Base-by-base conservation (phyloP, 768 basidiomycete species). In the Suillus variegatus region DNA sequence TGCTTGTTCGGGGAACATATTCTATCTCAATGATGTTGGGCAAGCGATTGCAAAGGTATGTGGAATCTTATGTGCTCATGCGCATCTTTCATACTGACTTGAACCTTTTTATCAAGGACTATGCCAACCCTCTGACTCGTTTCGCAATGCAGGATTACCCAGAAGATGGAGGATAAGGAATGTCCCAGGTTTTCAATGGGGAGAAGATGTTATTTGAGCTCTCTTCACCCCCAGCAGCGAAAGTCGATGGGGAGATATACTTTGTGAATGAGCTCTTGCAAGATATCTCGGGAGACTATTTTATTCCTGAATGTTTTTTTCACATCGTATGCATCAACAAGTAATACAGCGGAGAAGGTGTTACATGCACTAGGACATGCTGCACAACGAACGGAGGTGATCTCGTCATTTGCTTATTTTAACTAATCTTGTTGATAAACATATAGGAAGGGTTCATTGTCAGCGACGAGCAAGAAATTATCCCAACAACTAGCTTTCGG, bases 151-250 rank as follows among this genome's bases (percentile, higher is more conserved):
- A 68, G 55, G 69, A 72, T 25, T 78, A 77, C 52, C 73, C 76
- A 1, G 69, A 75, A 57, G 73, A 76, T 36, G 64, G 66, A 4
- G 63, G 65, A 8, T 62, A 60, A 9, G 2, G 20, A 0, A 71
- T 77, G 61, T 71, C 63, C 0, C 67, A 78, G 56, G 71, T 74
- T 0, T 73, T 71, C 60, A 70, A 78, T 49, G 70, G 71, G 3
- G 61, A 35, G 0, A 78, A 79, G 36, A 77, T 77, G 76, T 65
- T 77, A 2, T 36, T 66, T 0, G 74, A 74, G 32, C 70, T 74
- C 20, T 75, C 72, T 2, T 64, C 69, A 1, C 73, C 73, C 4
- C 78, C 73, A 0, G 71, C 71, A 65, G 70, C 77, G 14, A 66
- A 54, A 13, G 62, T 70, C 2, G 46, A 68, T 1, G n/a, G 36